Percentiles rank a stretch among this genome's conserved stretches.
Conservation (phyloP, 495 filamentous ascomycete genomes). For the Xylaria curta region DNA sequence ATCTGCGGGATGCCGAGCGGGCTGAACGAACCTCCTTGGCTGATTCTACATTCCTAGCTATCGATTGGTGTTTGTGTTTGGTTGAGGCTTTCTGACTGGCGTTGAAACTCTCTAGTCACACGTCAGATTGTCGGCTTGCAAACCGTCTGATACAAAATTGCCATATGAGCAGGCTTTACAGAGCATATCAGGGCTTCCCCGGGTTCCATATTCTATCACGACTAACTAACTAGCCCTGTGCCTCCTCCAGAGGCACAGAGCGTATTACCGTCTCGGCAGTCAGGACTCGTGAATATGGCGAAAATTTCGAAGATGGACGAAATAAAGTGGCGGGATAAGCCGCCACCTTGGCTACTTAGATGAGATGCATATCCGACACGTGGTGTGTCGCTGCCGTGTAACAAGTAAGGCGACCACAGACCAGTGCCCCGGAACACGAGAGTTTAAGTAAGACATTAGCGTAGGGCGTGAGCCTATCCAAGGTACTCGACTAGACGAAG, state of each 20-base stretch:
- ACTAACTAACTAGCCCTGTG: background rate
- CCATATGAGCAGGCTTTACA: background rate
- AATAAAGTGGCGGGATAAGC: slow-evolving; percentile 22
- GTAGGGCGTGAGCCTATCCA: slow-evolving; percentile 7
- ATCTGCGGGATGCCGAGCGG: background rate
- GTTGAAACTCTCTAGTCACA: background rate
- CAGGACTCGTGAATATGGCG: background rate
- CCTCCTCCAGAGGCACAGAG: background rate
- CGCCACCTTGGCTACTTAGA: background rate
- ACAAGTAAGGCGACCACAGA: background rate
- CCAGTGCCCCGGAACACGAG: background rate
- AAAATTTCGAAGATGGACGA: background rate
- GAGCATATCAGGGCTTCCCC: background rate
- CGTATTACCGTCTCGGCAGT: background rate
- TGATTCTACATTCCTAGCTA: background rate
- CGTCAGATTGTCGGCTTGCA: background rate
- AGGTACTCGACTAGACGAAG: background rate
- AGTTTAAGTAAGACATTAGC: background rate
- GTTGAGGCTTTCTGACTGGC: slow-evolving; percentile 12
- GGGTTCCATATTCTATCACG: background rate
- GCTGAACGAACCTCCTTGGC: background rate
- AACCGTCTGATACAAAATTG: background rate
- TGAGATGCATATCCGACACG: slow-evolving; percentile 21
- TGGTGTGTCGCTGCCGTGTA: slow-evolving; percentile 24
- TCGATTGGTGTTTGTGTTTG: background rate